phyloP scores from a whole-genome alignment of 768 basidiomycete genomes.

The Amanita fuliginea region DNA sequence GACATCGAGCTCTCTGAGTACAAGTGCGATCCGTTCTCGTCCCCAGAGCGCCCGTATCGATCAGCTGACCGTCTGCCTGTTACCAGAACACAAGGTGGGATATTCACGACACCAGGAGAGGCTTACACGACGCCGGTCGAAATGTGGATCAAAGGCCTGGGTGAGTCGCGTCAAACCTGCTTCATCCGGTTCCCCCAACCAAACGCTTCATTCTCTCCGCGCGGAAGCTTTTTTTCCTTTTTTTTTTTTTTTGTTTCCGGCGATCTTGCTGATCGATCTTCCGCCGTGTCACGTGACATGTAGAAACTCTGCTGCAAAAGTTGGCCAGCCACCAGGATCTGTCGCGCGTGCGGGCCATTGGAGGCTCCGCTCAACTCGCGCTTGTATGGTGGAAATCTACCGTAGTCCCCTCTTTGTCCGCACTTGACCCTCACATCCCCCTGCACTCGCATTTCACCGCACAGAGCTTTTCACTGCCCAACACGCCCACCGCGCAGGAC shows the following conservation, averaged over 20 bases:
- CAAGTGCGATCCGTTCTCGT: slow-evolving; percentile 43
- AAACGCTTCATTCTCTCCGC: slow-evolving; percentile 13
- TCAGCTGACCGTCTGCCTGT: slow-evolving; percentile 6
- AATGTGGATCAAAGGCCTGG: slow-evolving; percentile 84
- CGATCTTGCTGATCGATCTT: slow-evolving; percentile 20
- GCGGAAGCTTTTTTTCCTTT: slow-evolving; percentile 44
- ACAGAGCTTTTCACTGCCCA: slow-evolving; percentile 59
- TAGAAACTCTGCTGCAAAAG: slow-evolving; percentile 71
- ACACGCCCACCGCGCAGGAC: slow-evolving; percentile 68
- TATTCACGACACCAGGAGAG: slow-evolving; percentile 79
- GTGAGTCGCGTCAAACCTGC: slow-evolving; percentile 32
- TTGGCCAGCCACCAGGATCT: slow-evolving; percentile 61
- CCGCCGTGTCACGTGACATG: slow-evolving; percentile 18
- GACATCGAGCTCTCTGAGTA: slow-evolving; percentile 71
- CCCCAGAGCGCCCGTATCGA: neutral
- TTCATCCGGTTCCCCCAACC: slow-evolving; percentile 3
- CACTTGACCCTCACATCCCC: slow-evolving; percentile 9
- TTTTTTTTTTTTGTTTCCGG: slow-evolving; percentile 15
- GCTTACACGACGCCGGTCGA: slow-evolving; percentile 83
- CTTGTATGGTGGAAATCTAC: slow-evolving; percentile 85
- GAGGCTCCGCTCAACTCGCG: slow-evolving; percentile 74
- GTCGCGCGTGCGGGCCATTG: slow-evolving; percentile 60
- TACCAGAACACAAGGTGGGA: slow-evolving; percentile 70
- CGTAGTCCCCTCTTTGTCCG: slow-evolving; percentile 36
- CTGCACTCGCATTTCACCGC: slow-evolving; percentile 60